These are phyloP conservation scores for Exophiala viscosa DNA, from an alignment of 2,329 filamentous ascomycete species.

Conservation along the genomic window DNA sequence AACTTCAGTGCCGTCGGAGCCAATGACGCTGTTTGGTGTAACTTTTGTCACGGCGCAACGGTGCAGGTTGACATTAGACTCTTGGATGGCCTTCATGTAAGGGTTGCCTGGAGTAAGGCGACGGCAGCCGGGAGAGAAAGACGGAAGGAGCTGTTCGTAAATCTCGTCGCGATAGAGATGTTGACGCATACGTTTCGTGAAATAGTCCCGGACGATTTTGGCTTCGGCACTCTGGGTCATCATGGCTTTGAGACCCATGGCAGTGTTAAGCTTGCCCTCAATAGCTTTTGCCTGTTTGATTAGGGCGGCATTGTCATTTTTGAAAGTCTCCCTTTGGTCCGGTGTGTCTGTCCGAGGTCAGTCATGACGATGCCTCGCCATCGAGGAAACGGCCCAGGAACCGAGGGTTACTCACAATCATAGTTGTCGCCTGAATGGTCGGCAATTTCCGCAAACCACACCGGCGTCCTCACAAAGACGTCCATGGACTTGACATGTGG, in stretches of 20 bases:
- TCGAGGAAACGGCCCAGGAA: no score
- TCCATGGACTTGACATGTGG: constrained; percentile 44
- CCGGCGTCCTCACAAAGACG: constrained; percentile 39
- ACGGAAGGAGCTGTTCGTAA: constrained; percentile 41
- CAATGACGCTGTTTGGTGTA: constrained; percentile 41
- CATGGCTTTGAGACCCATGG: no score
- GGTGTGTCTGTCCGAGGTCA: constrained; percentile 10
- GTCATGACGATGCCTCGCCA: no score
- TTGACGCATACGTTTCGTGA: constrained; percentile 45
- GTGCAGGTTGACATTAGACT: constrained; percentile 49
- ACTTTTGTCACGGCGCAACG: constrained; percentile 46
- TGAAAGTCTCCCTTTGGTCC: constrained; percentile 38
- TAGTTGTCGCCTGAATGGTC: constrained; percentile 44
- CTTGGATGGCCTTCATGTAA: constrained; percentile 48
- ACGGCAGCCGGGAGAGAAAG: constrained; percentile 42
- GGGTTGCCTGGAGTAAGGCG: constrained; percentile 44
- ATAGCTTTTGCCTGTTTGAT: constrained; percentile 44
- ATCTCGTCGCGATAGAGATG: constrained; percentile 50
- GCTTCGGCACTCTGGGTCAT: constrained; percentile 23
- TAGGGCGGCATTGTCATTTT: constrained; percentile 36
- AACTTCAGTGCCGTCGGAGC: constrained; percentile 33
- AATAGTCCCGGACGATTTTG: constrained; percentile 32
- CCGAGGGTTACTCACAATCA: constrained; percentile 32
- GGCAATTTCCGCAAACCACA: constrained; percentile 39
- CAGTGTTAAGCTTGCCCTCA: constrained; percentile 44